These are phyloP conservation scores for Sparassis latifolia DNA, from an alignment of 1,284 basidiomycete species.

Conservation along the genomic window DNA sequence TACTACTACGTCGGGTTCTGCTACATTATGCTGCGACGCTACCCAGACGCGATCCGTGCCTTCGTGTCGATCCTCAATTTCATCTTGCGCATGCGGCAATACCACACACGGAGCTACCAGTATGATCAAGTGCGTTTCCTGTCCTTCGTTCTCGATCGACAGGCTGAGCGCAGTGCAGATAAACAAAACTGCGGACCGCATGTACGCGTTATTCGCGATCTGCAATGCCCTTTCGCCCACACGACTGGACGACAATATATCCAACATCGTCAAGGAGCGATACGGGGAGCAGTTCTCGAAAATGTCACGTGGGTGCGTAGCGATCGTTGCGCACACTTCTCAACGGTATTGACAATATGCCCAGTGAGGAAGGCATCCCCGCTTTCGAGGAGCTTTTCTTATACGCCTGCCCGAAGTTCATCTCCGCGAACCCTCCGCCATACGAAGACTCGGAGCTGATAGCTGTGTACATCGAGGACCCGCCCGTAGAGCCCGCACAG, in stretches of 20 bases:
- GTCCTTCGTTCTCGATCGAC: background rate
- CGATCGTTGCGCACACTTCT: background rate
- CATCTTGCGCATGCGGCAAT: conserved; percentile 88
- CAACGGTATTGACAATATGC: background rate
- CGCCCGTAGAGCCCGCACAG: conserved; percentile 66
- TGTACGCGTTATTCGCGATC: conserved; percentile 94
- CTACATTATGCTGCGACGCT: conserved; percentile 92
- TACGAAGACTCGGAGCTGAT: conserved; percentile 81
- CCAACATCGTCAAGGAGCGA: conserved; percentile 88
- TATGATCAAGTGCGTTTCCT: conserved; percentile 75
- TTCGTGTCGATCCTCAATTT: conserved; percentile 93
- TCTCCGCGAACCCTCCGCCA: conserved; percentile 88
- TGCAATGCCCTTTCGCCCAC: conserved; percentile 90
- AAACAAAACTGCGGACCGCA: conserved; percentile 94
- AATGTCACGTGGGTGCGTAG: conserved; percentile 72
- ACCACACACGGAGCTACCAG: conserved; percentile 94
- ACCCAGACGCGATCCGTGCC: conserved; percentile 91
- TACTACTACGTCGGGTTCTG: conserved; percentile 97
- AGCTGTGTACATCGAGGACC: conserved; percentile 42
- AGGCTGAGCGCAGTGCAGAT: conserved; percentile 47
- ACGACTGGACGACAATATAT: conserved; percentile 90
- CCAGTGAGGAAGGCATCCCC: conserved; percentile 66
- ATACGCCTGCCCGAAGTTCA: conserved; percentile 95
- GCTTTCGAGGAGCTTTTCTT: conserved; percentile 94
- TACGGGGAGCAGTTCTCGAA: conserved; percentile 88